Conservation (phyloP, 371 early-diverging fungal genomes). For the Mortierella sp. region DNA sequence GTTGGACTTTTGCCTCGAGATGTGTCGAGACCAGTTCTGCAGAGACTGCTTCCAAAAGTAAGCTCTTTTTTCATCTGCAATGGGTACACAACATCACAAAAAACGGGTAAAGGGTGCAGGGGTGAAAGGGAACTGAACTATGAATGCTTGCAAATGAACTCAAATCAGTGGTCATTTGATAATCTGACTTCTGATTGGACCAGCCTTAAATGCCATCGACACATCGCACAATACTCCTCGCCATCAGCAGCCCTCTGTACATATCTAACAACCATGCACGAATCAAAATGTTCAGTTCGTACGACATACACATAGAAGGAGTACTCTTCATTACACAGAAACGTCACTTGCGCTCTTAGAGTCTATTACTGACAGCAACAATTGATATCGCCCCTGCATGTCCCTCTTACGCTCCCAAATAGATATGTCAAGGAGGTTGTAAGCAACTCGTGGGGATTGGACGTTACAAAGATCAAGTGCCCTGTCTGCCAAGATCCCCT, state of each 20-base stretch:
- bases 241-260: neutral
- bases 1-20: conserved; percentile 74
- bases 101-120: neutral
- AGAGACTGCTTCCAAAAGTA: conserved; percentile 75
- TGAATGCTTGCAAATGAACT: neutral
- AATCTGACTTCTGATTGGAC: conserved; percentile 26
- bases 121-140: neutral
- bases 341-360: neutral
- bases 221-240: neutral
- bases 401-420: neutral
- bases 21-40: conserved; percentile 79
- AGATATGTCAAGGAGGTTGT: conserved; percentile 80
- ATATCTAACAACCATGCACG: neutral
- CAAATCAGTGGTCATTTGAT: conserved; percentile 29
- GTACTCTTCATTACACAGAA: neutral
- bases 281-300: neutral
- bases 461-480: conserved; percentile 76
- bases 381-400: neutral
- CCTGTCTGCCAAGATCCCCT: conserved; percentile 75
- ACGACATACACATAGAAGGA: conserved; percentile 23
- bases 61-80: neutral
- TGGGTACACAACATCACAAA: neutral
- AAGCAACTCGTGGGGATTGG: conserved; percentile 77
- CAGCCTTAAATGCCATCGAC: conserved; percentile 1
- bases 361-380: neutral